These are phyloP conservation scores for Mortierella sp. DNA, from an alignment of 371 early-diverging fungal genomes.

Conservation along the genomic window DNA sequence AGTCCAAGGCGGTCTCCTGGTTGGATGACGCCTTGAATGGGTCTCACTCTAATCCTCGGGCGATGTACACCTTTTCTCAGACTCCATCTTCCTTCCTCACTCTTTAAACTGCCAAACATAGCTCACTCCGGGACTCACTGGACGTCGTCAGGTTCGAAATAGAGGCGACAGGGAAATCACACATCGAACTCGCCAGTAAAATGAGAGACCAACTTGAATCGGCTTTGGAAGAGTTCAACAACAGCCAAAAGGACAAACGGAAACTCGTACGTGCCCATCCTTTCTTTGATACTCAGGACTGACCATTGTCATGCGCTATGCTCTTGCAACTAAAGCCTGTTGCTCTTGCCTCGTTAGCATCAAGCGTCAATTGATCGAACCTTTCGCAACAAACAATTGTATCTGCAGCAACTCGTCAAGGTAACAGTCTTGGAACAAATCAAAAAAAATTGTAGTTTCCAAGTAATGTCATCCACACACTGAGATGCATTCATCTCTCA, in stretches of 20 bases:
- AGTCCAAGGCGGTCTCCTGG: not conserved
- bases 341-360: not conserved
- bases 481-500: not conserved
- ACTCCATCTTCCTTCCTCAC: not conserved
- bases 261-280: constrained; percentile 63
- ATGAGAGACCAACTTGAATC: constrained; percentile 83
- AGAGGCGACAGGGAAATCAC: constrained; percentile 82
- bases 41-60: not conserved
- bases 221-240: constrained; percentile 81
- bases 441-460: too few relatives aligned
- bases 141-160: constrained; percentile 83
- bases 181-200: constrained; percentile 83
- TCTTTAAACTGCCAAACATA: constrained; percentile 30
- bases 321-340: not conserved
- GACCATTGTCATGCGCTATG: not conserved
- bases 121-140: constrained; percentile 76
- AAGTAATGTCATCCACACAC: not conserved
- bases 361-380: constrained; percentile 57
- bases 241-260: constrained; percentile 83
- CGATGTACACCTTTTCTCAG: not conserved
- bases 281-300: not conserved
- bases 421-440: constrained; percentile 17
- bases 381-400: constrained; percentile 67
- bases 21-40: not conserved
- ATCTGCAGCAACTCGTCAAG: constrained; percentile 61